Evolutionary conservation across 805 yeast genomes (phyloP), one percentile per base, ranked within the genome.

Genomic region (Cyberlindnera amylophila): DNA sequence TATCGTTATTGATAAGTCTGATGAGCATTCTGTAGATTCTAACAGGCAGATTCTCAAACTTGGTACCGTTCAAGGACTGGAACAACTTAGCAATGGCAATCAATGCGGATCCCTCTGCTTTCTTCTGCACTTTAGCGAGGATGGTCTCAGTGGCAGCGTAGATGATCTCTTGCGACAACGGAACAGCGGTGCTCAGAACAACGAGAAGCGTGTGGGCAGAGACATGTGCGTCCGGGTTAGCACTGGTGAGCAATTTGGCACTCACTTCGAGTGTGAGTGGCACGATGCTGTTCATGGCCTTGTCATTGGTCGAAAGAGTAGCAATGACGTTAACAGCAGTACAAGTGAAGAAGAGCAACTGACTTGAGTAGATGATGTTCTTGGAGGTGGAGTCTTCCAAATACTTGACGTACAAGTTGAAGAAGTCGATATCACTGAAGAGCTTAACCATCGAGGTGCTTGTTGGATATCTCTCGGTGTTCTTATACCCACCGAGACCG

Each of bases 191-290:
- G 6, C 84, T 75, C 39, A 90, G 66, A 2, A 91, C 96, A 0
- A 91, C 77, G 18, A 91, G 59, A 12, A 89, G 70, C 36, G 96
- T 85, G 61, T 86, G 91, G 2, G 91, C 88, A 15, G 96, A 82
- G 45, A 87, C 73, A 60, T 86, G 93, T 38, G 82, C 72, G 54
- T 87, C 95, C 8, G 69, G 64, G 42, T 64, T 65, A 11, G 64
- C 45, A 6, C 78, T 67, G 2, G 66, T 64, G 46, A 83, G 63
- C 31, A 85, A 63, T 42, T 70, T 67, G 15, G 84, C 86, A 13
- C 80, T 66, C 1, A 73, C 65, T 55, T 81, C 83, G 50, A 86
- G 66, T 14, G 81, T 63, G 3, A 73, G 53, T 4, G 89, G 86
- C 32, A 81, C 70, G 18, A 72, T 57, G 16, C 68, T 70, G 35